A percentile compares a stretch with the other conserved stretches of the same genome.
Evolutionary conservation across 306 rosid species (phyloP).

Genomic region (Prunus salicina): DNA sequence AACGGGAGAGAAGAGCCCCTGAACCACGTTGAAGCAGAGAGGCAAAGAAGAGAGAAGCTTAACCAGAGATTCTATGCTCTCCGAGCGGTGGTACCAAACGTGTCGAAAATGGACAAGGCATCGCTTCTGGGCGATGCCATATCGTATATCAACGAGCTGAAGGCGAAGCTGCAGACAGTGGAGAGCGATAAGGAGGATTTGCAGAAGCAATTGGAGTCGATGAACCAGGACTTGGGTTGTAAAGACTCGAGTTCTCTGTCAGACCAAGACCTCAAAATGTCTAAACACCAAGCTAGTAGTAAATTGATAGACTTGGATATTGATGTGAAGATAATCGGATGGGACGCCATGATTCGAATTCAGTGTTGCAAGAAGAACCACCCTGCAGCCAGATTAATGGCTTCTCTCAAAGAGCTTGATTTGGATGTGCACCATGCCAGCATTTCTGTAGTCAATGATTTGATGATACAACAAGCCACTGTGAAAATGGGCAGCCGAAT

Average conservation of each 20-base stretch:
- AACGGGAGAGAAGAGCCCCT: slow-evolving; percentile 94
- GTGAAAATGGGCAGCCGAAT: slow-evolving; percentile 85
- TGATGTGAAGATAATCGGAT: slow-evolving; percentile 86
- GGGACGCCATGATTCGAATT: slow-evolving; percentile 92
- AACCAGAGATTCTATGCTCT: slow-evolving; percentile 93
- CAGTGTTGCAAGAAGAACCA: slow-evolving; percentile 87
- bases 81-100: slow-evolving; percentile 91
- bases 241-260: slow-evolving; percentile 27
- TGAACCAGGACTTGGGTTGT: slow-evolving; percentile 40
- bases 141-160: slow-evolving; percentile 78
- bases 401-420: slow-evolving; percentile 84
- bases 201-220: slow-evolving; percentile 54
- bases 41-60: slow-evolving; percentile 89
- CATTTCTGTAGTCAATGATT: slow-evolving; percentile 81
- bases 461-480: slow-evolving; percentile 94
- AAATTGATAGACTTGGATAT: slow-evolving; percentile 58
- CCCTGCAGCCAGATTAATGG: slow-evolving; percentile 85
- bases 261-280: slow-evolving; percentile 32
- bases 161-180: slow-evolving; percentile 50
- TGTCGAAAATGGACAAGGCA: slow-evolving; percentile 97
- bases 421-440: slow-evolving; percentile 93
- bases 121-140: slow-evolving; percentile 89
- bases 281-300: slow-evolving; percentile 14
- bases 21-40: slow-evolving; percentile 93
- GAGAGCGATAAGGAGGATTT: slow-evolving; percentile 68